These are phyloP conservation scores for Durusdinium trenchii DNA, from an alignment of 73 alveolate genomes.

Conservation along the genomic window DNA sequence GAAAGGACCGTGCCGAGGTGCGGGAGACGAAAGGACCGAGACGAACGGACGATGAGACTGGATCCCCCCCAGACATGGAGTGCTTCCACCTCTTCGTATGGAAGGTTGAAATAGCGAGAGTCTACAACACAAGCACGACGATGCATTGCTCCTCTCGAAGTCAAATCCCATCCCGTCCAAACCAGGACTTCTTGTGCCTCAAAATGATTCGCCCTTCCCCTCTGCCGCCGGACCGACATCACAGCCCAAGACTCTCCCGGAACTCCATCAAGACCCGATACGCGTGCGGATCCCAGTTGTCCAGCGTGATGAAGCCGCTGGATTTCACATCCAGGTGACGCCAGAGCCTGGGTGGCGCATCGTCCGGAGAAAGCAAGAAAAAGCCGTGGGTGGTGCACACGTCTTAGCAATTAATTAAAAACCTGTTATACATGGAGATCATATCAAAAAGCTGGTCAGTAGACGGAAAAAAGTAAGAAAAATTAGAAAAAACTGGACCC, in stretches of 20 bases:
- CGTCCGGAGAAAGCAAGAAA: neutral
- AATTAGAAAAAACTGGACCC: too few species aligned
- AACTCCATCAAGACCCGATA: constrained; percentile 76
- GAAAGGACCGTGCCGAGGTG: too few species aligned
- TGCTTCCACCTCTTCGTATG: too few species aligned
- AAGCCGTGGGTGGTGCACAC: neutral
- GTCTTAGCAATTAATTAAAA: neutral
- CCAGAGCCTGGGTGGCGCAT: constrained; percentile 38
- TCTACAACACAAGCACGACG: neutral
- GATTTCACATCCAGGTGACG: constrained; percentile 53
- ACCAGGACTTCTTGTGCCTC: too few species aligned
- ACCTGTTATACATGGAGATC: too few species aligned
- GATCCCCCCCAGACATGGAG: too few species aligned
- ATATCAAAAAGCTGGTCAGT: too few species aligned
- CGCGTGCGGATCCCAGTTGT: constrained; percentile 84
- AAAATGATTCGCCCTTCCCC: too few species aligned
- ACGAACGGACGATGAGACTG: too few species aligned
- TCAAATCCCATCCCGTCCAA: neutral
- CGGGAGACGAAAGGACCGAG: too few species aligned
- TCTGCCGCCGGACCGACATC: too few species aligned
- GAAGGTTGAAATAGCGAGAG: neutral
- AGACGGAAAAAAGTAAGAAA: too few species aligned
- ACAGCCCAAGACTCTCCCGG: constrained; percentile 41
- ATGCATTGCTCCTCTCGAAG: neutral
- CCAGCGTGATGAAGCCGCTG: constrained; percentile 80